A percentile compares a stretch with the other conserved stretches of the same genome.
phyloP scores from a whole-genome alignment of 164 flowering plant species.

The Sedum album region DNA sequence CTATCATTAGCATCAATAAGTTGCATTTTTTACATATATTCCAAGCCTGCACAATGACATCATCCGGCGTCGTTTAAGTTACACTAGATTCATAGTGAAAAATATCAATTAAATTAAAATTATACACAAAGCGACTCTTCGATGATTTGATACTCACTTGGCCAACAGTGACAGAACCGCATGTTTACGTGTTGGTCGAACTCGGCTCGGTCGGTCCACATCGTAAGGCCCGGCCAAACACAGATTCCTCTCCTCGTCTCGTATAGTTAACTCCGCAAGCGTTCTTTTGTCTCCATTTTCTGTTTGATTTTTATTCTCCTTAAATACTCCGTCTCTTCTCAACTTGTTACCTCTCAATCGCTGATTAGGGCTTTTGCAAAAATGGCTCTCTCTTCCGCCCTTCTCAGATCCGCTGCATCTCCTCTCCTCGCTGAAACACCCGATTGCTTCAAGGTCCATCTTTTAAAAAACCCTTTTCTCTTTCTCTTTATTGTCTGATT shows the following conservation, averaged over 20 bases:
- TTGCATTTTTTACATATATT: background rate
- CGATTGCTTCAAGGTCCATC: background rate
- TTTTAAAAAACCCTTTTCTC: background rate
- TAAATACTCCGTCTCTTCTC: background rate
- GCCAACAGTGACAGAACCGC: no score
- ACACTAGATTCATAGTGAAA: no score
- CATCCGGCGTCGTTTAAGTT: no score
- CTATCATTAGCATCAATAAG: background rate
- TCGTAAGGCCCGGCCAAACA: background rate
- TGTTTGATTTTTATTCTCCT: background rate
- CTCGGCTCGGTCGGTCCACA: background rate
- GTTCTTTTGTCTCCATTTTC: background rate
- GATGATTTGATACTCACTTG: no score
- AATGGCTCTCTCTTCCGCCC: background rate
- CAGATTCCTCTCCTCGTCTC: constrained; percentile 1
- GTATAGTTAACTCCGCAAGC: background rate
- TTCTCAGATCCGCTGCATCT: constrained; percentile 1
- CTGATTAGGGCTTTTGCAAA: background rate
- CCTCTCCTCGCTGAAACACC: background rate
- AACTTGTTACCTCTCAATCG: background rate
- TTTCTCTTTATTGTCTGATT: background rate
- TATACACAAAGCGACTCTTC: background rate
- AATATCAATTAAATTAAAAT: background rate
- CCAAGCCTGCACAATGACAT: background rate
- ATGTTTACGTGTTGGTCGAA: background rate